Evolutionary conservation across 2,329 filamentous ascomycete species (phyloP).

Genomic region (Epichloe baconii): DNA sequence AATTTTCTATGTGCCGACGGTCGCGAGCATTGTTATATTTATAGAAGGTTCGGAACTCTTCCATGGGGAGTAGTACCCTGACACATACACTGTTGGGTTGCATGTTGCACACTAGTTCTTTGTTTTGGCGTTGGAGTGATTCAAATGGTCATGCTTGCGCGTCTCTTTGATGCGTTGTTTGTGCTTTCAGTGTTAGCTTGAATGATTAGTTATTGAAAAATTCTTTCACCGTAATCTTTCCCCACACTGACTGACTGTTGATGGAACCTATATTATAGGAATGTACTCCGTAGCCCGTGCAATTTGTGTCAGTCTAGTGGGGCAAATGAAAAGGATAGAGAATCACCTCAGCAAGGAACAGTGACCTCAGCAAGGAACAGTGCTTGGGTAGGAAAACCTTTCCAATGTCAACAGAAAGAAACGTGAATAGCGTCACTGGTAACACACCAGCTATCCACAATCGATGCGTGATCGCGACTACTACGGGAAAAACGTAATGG

Average conservation of each 20-base stretch:
- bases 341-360: no score
- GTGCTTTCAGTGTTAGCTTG: neutral
- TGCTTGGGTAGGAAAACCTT: no score
- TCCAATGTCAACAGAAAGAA: no score
- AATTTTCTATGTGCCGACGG: neutral
- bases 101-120: neutral
- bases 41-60: neutral
- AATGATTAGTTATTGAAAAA: neutral
- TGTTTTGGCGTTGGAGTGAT: neutral
- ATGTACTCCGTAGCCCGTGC: neutral
- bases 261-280: neutral
- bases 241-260: neutral
- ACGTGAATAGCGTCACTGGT: no score
- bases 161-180: neutral
- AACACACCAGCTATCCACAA: no score
- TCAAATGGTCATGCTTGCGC: neutral
- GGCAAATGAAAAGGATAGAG: no score
- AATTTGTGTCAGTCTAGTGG: no score
- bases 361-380: no score
- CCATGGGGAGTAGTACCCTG: no score
- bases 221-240: neutral
- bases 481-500: no score
- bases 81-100: neutral
- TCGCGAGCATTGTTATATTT: neutral
- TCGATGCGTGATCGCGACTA: no score